Percentiles rank a stretch among this genome's conserved stretches.
phyloP scores from a whole-genome alignment of 148 eudicot genomes.

The Linanthus parryae region DNA sequence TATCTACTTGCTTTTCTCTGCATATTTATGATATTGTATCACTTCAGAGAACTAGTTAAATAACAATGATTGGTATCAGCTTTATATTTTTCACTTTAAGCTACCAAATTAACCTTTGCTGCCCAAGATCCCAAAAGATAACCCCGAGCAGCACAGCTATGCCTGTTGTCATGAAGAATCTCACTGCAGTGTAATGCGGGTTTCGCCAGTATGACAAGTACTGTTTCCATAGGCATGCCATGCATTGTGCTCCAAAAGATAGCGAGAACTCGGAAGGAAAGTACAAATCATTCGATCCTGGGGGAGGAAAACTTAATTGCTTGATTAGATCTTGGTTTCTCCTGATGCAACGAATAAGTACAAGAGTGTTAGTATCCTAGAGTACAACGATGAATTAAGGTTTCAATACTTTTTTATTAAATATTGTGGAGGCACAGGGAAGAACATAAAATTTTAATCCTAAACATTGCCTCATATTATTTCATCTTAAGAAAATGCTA shows the following conservation, averaged over 20 bases:
- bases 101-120: conserved; percentile 20
- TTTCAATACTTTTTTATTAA: too few relatives aligned
- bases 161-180: conserved; percentile 25
- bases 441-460: too few relatives aligned
- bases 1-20: too few relatives aligned
- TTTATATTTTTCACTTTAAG: neutral
- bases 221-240: conserved; percentile 63
- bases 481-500: too few relatives aligned
- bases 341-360: conserved; percentile 13
- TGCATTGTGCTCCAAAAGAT: conserved; percentile 33
- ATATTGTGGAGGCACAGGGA: too few relatives aligned
- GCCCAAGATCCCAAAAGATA: conserved; percentile 43
- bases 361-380: too few relatives aligned
- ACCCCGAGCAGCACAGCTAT: conserved; percentile 42
- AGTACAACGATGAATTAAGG: too few relatives aligned
- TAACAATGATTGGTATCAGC: too few relatives aligned
- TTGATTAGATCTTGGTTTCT: conserved; percentile 45
- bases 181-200: conserved; percentile 41
- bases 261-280: conserved; percentile 39
- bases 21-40: too few relatives aligned
- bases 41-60: too few relatives aligned
- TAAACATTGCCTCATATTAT: too few relatives aligned
- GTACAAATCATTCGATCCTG: conserved; percentile 37
- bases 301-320: conserved; percentile 38
- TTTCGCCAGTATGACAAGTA: conserved; percentile 53